phyloP scores from a whole-genome alignment of 2,329 filamentous ascomycete species.

The Stachybotrys chartarum region DNA sequence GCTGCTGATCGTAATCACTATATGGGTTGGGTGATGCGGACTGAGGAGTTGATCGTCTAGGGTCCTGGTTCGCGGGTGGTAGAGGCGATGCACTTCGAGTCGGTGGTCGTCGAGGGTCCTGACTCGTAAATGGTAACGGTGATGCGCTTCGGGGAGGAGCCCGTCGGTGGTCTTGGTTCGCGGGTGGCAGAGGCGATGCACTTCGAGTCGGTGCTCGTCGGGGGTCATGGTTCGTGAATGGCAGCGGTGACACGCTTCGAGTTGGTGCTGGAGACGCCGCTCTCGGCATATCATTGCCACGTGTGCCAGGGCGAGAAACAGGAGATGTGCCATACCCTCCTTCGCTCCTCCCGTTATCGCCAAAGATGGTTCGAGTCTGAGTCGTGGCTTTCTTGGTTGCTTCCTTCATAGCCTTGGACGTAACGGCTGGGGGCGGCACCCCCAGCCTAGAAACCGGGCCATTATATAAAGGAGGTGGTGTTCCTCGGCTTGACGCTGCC shows the following conservation, averaged over 20 bases:
- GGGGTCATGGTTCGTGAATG: constrained; percentile 41
- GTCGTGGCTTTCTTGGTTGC: constrained; percentile 82
- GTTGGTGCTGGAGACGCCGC: constrained; percentile 63
- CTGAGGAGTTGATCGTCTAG: constrained; percentile 26
- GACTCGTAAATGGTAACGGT: constrained; percentile 54
- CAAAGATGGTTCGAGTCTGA: constrained; percentile 77
- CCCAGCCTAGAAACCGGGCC: constrained; percentile 67
- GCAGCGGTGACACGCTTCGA: constrained; percentile 56
- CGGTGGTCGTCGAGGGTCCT: constrained; percentile 22
- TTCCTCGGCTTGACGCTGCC: constrained; percentile 57
- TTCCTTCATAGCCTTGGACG: constrained; percentile 91
- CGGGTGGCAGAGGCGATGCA: constrained; percentile 59
- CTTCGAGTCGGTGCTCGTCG: constrained; percentile 37
- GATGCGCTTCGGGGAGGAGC: constrained; percentile 43
- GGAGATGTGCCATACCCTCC: constrained; percentile 18
- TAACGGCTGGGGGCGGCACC: constrained; percentile 85
- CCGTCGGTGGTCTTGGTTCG: constrained; percentile 38
- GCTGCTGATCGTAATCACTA: constrained; percentile 26
- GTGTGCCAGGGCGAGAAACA: constrained; percentile 10
- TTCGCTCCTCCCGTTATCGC: constrained; percentile 27
- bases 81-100: constrained; percentile 52
- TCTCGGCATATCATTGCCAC: constrained; percentile 44
- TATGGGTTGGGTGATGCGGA: constrained; percentile 61
- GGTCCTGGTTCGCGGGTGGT: constrained; percentile 49
- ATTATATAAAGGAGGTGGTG: constrained; percentile 84